These are phyloP conservation scores for Sporothrix euskadiensis DNA, from an alignment of 2,329 filamentous ascomycete species.

Conservation along the genomic window DNA sequence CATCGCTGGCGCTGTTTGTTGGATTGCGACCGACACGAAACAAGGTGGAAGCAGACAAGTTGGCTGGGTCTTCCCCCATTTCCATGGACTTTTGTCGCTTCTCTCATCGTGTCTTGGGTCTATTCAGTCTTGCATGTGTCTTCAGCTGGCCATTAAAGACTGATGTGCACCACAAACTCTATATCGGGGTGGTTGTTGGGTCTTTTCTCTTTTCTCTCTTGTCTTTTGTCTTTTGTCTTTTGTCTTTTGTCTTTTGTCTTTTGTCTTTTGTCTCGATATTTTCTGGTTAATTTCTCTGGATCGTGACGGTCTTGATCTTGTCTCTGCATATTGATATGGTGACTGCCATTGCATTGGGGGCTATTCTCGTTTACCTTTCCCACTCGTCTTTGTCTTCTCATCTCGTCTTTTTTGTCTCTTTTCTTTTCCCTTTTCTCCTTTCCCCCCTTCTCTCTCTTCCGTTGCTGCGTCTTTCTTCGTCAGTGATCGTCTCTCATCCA, in stretches of 20 bases:
- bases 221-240: background rate
- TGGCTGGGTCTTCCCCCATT: background rate
- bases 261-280: background rate
- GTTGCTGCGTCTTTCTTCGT: background rate
- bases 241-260: background rate
- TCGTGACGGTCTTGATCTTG: background rate
- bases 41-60: background rate
- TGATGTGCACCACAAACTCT: background rate
- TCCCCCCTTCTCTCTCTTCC: background rate
- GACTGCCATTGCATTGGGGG: background rate
- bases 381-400: background rate
- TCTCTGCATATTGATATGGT: background rate
- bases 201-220: background rate
- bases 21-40: slow-evolving; percentile 14
- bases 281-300: background rate
- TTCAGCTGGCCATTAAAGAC: background rate
- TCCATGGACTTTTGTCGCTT: background rate
- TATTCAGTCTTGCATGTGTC: background rate
- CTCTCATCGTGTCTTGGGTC: background rate
- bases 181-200: background rate
- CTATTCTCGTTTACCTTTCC: background rate
- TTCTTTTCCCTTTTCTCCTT: background rate
- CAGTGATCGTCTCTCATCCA: background rate
- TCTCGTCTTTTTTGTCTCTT: background rate
- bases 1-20: background rate